Conservation (phyloP, 495 filamentous ascomycete species). For the Neurospora sp. region DNA sequence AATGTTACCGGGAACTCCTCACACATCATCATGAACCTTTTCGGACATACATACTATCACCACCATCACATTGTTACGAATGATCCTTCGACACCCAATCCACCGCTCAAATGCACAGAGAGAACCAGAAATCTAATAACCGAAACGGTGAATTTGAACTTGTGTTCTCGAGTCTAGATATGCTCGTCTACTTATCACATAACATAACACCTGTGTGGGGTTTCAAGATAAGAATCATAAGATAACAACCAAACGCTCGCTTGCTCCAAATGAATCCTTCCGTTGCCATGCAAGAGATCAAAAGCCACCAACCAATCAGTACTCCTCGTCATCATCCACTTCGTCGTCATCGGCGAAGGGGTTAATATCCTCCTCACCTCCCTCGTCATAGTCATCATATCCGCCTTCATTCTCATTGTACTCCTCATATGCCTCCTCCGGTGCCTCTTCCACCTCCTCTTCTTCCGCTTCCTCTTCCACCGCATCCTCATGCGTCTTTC, state of each 20-base stretch:
- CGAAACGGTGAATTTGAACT: background rate
- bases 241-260: background rate
- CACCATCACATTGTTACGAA: no score
- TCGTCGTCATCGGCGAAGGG: constrained; percentile 14
- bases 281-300: background rate
- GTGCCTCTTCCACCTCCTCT: constrained; percentile 7
- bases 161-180: background rate
- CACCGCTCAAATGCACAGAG: background rate
- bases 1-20: no score
- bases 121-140: background rate
- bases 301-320: background rate
- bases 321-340: constrained; percentile 12
- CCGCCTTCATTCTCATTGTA: constrained; percentile 13
- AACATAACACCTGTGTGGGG: background rate
- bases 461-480: constrained; percentile 7
- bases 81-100: no score
- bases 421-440: constrained; percentile 14
- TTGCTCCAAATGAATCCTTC: background rate
- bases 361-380: constrained; percentile 16
- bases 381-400: constrained; percentile 23
- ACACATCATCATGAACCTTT: no score
- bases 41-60: background rate
- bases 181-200: background rate
- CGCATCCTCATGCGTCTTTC: background rate
- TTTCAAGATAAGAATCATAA: background rate